Evolutionary conservation across 2,329 filamentous ascomycete species (phyloP).

Genomic region (Paradendryphiella salina): DNA sequence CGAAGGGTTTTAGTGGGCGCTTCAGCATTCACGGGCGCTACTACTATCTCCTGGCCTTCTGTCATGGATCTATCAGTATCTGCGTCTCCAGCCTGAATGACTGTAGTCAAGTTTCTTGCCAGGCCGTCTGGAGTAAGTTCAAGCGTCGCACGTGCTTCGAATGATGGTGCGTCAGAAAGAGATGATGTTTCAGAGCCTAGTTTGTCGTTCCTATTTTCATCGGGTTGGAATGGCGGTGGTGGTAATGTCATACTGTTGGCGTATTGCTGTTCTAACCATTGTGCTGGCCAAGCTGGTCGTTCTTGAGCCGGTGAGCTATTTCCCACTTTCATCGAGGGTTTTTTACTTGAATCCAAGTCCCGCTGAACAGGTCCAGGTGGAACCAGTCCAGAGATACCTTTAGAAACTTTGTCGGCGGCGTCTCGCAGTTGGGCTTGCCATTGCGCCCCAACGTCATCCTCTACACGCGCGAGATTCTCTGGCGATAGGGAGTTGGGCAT

Average conservation of each 20-base stretch:
- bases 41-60: too few species aligned
- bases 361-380: too few species aligned
- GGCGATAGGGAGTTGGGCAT: background rate
- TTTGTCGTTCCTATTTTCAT: background rate
- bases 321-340: too few species aligned
- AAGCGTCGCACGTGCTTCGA: too few species aligned
- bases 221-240: background rate
- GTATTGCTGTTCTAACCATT: background rate
- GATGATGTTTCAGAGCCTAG: background rate
- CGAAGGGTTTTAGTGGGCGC: too few species aligned
- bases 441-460: background rate
- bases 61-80: too few species aligned
- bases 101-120: too few species aligned
- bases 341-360: too few species aligned
- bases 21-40: too few species aligned
- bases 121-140: too few species aligned
- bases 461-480: background rate
- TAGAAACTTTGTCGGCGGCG: background rate
- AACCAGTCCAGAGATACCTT: background rate
- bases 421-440: constrained; percentile 3
- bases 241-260: background rate
- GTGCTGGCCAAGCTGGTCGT: background rate
- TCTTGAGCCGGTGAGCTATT: too few species aligned
- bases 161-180: background rate
- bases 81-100: too few species aligned